phyloP scores from a whole-genome alignment of 2,329 filamentous ascomycete species.

The Ceratocystis cubensis region DNA sequence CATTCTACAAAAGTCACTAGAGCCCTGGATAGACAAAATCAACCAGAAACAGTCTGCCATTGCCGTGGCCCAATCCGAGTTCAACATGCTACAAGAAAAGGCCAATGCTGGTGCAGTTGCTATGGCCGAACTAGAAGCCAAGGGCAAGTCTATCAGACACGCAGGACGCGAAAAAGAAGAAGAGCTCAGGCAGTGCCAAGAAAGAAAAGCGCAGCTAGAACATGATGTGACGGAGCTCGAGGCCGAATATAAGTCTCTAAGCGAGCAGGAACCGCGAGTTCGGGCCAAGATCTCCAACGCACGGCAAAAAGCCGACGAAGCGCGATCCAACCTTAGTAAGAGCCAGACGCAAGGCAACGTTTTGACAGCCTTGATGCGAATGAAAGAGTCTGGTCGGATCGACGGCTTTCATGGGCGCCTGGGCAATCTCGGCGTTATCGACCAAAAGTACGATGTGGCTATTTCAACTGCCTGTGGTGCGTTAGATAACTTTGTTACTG shows the following conservation, averaged over 20 bases:
- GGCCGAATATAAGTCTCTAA: constrained; percentile 58
- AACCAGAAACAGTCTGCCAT: constrained; percentile 91
- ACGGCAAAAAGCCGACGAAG: constrained; percentile 91
- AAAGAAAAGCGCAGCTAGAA: constrained; percentile 57
- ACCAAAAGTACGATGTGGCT: constrained; percentile 89
- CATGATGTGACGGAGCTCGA: constrained; percentile 62
- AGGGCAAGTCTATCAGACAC: constrained; percentile 61
- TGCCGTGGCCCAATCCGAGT: constrained; percentile 86
- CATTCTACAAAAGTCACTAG: constrained; percentile 79
- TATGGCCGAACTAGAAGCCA: constrained; percentile 68
- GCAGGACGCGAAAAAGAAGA: constrained; percentile 55
- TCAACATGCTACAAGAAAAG: constrained; percentile 81
- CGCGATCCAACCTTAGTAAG: constrained; percentile 74
- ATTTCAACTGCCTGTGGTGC: constrained; percentile 90
- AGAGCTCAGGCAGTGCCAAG: constrained; percentile 65
- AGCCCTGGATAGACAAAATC: constrained; percentile 95
- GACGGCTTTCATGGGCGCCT: constrained; percentile 94
- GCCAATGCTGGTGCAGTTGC: constrained; percentile 77
- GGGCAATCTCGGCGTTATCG: constrained; percentile 86
- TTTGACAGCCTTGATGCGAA: constrained; percentile 76
- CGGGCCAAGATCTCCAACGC: constrained; percentile 77
- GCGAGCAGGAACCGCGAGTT: constrained; percentile 66
- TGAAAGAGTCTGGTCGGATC: constrained; percentile 91
- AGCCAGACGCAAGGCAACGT: constrained; percentile 92
- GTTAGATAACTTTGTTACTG: constrained; percentile 92